These are phyloP conservation scores for Medicago ruthenica DNA, from an alignment of 306 rosid species.

Conservation along the genomic window DNA sequence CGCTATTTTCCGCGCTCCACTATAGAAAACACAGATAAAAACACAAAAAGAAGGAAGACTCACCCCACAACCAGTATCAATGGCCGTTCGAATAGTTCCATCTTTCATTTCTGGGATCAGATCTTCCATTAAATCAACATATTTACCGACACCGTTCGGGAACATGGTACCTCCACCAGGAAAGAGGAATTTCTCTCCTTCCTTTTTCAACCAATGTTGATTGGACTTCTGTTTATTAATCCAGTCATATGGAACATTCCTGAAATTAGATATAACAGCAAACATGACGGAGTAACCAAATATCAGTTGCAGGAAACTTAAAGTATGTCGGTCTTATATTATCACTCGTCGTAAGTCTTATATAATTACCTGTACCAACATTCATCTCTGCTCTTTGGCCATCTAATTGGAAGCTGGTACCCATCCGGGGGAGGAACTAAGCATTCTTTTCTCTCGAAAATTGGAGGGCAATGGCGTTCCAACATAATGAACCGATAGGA, in stretches of 20 bases:
- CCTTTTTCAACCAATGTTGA: conserved; percentile 95
- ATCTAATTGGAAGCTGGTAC: conserved; percentile 83
- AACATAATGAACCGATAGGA: conserved; percentile 70
- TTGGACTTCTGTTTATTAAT: conserved; percentile 94
- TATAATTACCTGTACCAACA: conserved; percentile 95
- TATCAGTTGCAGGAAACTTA: conserved; percentile 23
- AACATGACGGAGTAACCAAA: conserved; percentile 9
- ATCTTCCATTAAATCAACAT: conserved; percentile 84
- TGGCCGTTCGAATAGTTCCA: conserved; percentile 91
- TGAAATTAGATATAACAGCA: conserved; percentile 47
- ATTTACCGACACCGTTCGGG: conserved; percentile 88
- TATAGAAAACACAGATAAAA: background rate
- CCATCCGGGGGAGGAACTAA: conserved; percentile 97
- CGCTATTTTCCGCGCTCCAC: background rate
- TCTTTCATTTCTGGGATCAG: conserved; percentile 95
- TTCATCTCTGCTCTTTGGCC: conserved; percentile 94
- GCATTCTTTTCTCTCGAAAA: conserved; percentile 86
- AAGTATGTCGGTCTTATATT: background rate
- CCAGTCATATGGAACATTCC: conserved; percentile 99
- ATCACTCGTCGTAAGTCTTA: conserved; percentile 2
- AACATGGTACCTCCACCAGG: conserved; percentile 99
- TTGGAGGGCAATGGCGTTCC: conserved; percentile 97
- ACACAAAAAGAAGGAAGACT: conserved; percentile 40
- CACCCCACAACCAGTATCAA: conserved; percentile 99
- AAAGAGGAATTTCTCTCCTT: conserved; percentile 91